phyloP scores from a whole-genome alignment of 164 flowering plant species.

The Vitis cinerea region DNA sequence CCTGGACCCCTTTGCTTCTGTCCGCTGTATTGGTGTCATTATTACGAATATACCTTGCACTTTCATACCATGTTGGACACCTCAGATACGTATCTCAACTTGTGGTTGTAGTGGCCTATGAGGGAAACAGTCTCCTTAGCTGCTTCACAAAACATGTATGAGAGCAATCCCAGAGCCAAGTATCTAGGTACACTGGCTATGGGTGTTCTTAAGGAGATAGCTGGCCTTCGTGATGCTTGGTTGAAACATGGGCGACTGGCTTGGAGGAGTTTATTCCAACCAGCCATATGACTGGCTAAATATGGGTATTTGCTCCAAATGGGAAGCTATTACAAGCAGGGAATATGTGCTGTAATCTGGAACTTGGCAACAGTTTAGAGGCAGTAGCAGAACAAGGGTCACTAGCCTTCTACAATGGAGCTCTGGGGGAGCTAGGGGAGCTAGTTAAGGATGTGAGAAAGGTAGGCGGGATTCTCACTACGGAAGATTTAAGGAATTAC shows the following conservation, averaged over 20 bases:
- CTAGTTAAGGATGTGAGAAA: constrained; percentile 69
- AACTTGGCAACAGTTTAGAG: constrained; percentile 67
- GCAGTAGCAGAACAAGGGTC: constrained; percentile 78
- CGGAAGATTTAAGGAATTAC: constrained; percentile 84
- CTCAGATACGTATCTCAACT: constrained; percentile 98
- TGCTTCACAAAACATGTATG: constrained; percentile 72
- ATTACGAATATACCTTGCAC: constrained; percentile 93
- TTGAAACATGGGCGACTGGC: constrained; percentile 62
- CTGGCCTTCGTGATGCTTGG: constrained; percentile 91
- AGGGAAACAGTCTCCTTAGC: constrained; percentile 35
- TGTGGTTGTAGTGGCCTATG: constrained; percentile 93
- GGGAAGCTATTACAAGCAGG: constrained; percentile 65
- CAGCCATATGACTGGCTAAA: constrained; percentile 77
- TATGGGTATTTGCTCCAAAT: constrained; percentile 78
- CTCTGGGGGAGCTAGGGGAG: constrained; percentile 58
- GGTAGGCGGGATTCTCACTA: constrained; percentile 86
- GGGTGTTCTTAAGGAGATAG: constrained; percentile 94
- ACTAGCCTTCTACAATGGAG: constrained; percentile 70
- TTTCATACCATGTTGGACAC: constrained; percentile 95
- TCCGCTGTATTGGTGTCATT: constrained; percentile 96
- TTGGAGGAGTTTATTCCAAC: constrained; percentile 73
- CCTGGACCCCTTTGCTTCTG: constrained; percentile 91
- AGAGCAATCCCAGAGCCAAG: constrained; percentile 44
- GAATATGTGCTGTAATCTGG: constrained; percentile 66
- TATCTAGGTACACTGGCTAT: constrained; percentile 59